Evolutionary conservation across 2,329 filamentous ascomycete genomes (phyloP), one percentile per base, ranked within the genome.

Genomic region (Curvularia eragrostidis): DNA sequence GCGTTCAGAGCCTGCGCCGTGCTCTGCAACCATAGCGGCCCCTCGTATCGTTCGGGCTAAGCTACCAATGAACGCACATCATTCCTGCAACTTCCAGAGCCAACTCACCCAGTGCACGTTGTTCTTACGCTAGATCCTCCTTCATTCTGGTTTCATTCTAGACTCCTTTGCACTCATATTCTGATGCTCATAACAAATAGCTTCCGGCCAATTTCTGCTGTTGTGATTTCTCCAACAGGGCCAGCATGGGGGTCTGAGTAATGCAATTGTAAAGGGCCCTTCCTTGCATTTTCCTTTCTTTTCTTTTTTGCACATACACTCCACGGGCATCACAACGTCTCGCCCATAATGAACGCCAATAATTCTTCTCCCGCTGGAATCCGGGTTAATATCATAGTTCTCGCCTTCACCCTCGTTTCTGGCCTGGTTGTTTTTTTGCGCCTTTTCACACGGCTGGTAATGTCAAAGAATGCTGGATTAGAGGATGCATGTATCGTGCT

Each of bases 371-470:
- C 70, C 56, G 70, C 68, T 66, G 70, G 71, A 21, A 64, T 66
- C 41, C 69, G 65, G 64, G 71, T 70, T 51, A 73, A 70, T 56
- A 69, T 66, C 8, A 66, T 74, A 38, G 67, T 68, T 26, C 62
- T 74, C 42, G 62, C 68, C 3, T 74, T 76, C 42, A 75, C 73
- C 6, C 64, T 74, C 28, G 48, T 74, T 63, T 64, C 73, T 51
- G 70, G 68, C 26, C 49, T 66, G 8, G 41, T 71, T 21, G 70
- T 75, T 5, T 71, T 72, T 55, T 50, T 75, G 8, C 69, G 73
- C 24, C 48, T 75, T 10, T 73, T 74, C 47, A 74, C 71, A 10
- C 60, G 71, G 8, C 39, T 72, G 24, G 46, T 69, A 8, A 46
- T 75, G 53, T 59, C 67, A 21, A 66, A 61, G 34, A 63, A 65